These are phyloP conservation scores for Chamaecrista fasciculata DNA, from an alignment of 306 rosid species.

Conservation along the genomic window DNA sequence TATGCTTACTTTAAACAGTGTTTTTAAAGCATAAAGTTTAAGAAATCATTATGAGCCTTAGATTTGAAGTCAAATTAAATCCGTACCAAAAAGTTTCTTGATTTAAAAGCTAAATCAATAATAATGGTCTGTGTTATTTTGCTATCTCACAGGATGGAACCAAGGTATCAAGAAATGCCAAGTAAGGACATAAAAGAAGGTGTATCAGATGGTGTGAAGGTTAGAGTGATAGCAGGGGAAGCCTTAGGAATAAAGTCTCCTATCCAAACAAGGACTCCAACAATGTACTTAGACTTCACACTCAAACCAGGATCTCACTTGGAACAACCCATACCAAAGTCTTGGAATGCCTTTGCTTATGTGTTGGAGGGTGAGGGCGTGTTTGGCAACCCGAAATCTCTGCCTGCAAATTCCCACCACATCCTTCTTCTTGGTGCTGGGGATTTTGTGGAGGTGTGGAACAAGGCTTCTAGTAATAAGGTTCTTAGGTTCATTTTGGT, in stretches of 20 bases:
- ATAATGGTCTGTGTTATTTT: neutral
- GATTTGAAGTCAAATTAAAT: constrained; percentile 13
- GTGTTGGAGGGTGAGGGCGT: constrained; percentile 88
- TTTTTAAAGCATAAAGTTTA: constrained; percentile 4
- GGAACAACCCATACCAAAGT: constrained; percentile 62
- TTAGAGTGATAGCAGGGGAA: constrained; percentile 91
- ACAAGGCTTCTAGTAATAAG: constrained; percentile 50
- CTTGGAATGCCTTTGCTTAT: constrained; percentile 92
- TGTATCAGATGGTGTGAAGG: constrained; percentile 65
- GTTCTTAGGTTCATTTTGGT: constrained; percentile 70
- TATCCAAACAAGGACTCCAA: constrained; percentile 84
- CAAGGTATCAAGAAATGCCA: constrained; percentile 79
- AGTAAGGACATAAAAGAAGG: constrained; percentile 77
- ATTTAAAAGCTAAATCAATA: constrained; percentile 21
- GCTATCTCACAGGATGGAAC: constrained; percentile 73
- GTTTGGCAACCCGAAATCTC: constrained; percentile 53
- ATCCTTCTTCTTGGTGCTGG: constrained; percentile 82
- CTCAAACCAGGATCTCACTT: constrained; percentile 75
- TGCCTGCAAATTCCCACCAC: constrained; percentile 54
- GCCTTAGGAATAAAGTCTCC: constrained; percentile 86
- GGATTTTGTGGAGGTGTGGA: constrained; percentile 85
- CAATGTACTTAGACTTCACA: constrained; percentile 87
- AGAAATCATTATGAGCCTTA: constrained; percentile 6
- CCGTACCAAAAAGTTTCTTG: constrained; percentile 5
- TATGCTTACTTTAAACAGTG: neutral